These are phyloP conservation scores for Fusarium buxicola DNA, from an alignment of 2,329 filamentous ascomycete genomes.

Conservation along the genomic window DNA sequence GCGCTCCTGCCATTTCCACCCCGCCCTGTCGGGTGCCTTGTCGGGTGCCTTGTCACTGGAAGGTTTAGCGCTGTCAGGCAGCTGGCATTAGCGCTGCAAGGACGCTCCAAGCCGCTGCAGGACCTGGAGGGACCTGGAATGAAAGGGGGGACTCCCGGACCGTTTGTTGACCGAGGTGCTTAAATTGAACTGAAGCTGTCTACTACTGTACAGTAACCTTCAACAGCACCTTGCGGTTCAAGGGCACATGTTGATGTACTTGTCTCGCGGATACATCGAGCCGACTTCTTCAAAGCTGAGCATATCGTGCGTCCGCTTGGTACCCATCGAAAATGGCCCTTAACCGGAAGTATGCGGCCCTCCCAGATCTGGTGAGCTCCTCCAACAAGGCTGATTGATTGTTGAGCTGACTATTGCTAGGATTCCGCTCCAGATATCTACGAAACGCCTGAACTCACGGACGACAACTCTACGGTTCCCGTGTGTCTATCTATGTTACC, in stretches of 20 bases:
- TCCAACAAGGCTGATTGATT: conserved; percentile 7
- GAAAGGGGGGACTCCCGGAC: conserved; percentile 19
- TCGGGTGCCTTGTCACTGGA: conserved; percentile 4
- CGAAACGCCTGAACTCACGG: conserved; percentile 92
- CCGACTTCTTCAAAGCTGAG: neutral
- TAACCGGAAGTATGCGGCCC: conserved; percentile 83
- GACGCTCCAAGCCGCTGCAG: conserved; percentile 1
- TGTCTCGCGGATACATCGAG: neutral
- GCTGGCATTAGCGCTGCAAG: conserved; percentile 16
- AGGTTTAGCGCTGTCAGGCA: conserved; percentile 11
- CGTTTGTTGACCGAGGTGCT: conserved; percentile 15
- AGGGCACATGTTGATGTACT: neutral
- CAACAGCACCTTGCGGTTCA: conserved; percentile 7
- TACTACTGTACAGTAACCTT: conserved; percentile 1
- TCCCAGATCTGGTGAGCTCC: conserved; percentile 77
- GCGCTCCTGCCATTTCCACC: conserved; percentile 25
- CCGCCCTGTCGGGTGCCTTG: too few relatives aligned
- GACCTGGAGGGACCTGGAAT: conserved; percentile 10
- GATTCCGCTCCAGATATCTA: conserved; percentile 95
- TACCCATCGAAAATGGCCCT: conserved; percentile 70
- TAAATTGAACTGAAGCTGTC: neutral
- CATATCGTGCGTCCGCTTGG: neutral
- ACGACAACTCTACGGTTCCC: conserved; percentile 87
- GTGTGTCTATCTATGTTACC: conserved; percentile 63
- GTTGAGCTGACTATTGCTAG: conserved; percentile 56